Base-by-base conservation (phyloP, 2,329 filamentous ascomycete genomes). In the Penicillium sp. region DNA sequence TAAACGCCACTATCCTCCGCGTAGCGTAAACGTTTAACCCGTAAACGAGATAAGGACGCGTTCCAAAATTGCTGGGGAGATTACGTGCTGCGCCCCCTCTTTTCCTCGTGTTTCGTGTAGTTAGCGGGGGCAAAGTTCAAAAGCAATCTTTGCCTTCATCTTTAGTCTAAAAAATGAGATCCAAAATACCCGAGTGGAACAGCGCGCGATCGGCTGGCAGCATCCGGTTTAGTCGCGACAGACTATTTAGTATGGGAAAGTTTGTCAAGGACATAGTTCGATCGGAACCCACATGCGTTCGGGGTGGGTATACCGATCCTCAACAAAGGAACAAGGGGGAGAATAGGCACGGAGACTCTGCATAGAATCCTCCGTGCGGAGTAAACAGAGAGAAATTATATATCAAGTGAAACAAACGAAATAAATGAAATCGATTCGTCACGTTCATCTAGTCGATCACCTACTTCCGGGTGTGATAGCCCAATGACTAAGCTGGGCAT, bases 401-500 rank as follows among this genome's bases (percentile, higher is more conserved):
- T 13, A 22, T 1, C 8, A 19, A 39, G 35, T 42, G 39, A 42
- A 22, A 42, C 39, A 42, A 22, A 21, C 5, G 5, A 39, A 19
- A 39, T 10, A 39, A 21, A 42, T 42, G 19, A 42, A 42, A 22
- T 42, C 39, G 39, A 42, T 42, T 42, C 39, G 19, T 42, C 39
- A 42, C 19, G 39, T 42, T 42, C 19, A 42, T 42, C 26, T 31
- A 45, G 43, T 44, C 27, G 55, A 57, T 57, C 52, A 55, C 59
- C 57, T 57, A 49, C 42, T 54, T 53, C 52, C 57, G 39, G 57
- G 59, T 54, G 54, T 59, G 59, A 62, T 52, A 22, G 39, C 19
- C 39, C 4, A 21, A 29, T 62, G 59, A 62, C 59, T 62, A 62
- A 62, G 59, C 59, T 10, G 19, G 26, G 52, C 45, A 29, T 44